Evolutionary conservation across 2,329 filamentous ascomycete species (phyloP), one percentile per base, ranked within the genome.

Genomic region (Phialophora macrospora): DNA sequence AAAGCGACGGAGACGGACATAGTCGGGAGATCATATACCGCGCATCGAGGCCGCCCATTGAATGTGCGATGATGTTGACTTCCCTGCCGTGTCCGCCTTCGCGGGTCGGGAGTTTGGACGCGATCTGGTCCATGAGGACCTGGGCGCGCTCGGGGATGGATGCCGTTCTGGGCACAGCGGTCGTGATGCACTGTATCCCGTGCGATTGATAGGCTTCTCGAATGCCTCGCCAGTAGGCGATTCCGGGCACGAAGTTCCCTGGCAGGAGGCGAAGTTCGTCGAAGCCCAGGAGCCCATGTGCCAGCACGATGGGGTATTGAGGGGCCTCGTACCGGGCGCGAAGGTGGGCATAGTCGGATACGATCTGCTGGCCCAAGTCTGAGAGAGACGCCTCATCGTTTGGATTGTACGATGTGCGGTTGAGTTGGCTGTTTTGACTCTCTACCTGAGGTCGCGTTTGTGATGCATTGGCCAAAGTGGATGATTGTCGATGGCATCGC

Each of bases 241-340:
- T 79, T 0, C 85, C 84, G 0, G 86, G 87, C 5, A 88, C 74
- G 44, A 79, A 77, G 12, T 76, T 75, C 0, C 86, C 85, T 2
- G 80, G 84, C 20, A 55, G 34, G 4, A 87, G 77, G 17, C 80
- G 84, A 9, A 88, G 74, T 73, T 88, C 85, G 70, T 88, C 85
- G 74, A 89, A 89, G n/a, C 87, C 87, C 22, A 89, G 77, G 11
- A 89, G 79, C n/a, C 87, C 87, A 75, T 89, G 87, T 4, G 87
- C 87, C 9, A 89, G 83, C 56, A 89, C 82, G 60, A 89, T 83
- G 1, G 86, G 84, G 71, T 88, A 74, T 72, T 84, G 84, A 49
- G 82, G 84, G 8, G 77, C 74, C 85, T 85, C 77, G 74, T 90
- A 90, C 63, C 81, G 77, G 14, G 84, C 80, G 55, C 84, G 80